phyloP scores from a whole-genome alignment of 2,329 filamentous ascomycete species.

The Cyanodermella asteris region DNA sequence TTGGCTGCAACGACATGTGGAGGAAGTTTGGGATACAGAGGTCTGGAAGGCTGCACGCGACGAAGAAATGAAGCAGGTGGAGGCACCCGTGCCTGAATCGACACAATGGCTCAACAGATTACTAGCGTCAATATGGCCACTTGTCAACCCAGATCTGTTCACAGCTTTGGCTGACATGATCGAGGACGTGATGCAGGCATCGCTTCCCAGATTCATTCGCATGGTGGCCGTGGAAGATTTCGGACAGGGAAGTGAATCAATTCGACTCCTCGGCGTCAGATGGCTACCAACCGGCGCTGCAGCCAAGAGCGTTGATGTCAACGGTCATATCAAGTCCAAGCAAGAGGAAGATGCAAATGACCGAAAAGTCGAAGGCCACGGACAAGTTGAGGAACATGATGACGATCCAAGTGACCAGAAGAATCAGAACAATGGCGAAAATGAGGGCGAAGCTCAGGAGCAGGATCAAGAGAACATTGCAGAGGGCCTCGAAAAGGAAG shows the following conservation, averaged over 20 bases:
- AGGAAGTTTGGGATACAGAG: slow-evolving; percentile 49
- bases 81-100: slow-evolving; percentile 35
- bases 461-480: slow-evolving; percentile 18
- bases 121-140: slow-evolving; percentile 45
- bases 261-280: slow-evolving; percentile 47
- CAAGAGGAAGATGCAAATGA: slow-evolving; percentile 25
- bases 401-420: slow-evolving; percentile 11
- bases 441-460: slow-evolving; percentile 14
- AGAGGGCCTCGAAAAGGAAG: slow-evolving; percentile 51
- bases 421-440: slow-evolving; percentile 14
- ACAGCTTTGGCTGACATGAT: slow-evolving; percentile 45
- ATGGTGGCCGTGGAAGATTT: slow-evolving; percentile 60
- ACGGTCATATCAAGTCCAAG: slow-evolving; percentile 30
- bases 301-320: slow-evolving; percentile 33
- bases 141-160: slow-evolving; percentile 57
- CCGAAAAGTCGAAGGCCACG: slow-evolving; percentile 23
- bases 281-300: slow-evolving; percentile 54
- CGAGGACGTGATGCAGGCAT: slow-evolving; percentile 64
- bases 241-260: slow-evolving; percentile 49
- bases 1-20: too few species aligned
- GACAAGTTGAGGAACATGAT: slow-evolving; percentile 15
- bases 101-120: slow-evolving; percentile 52
- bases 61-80: slow-evolving; percentile 25
- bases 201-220: slow-evolving; percentile 43
- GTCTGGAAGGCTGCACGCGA: slow-evolving; percentile 43